These are phyloP conservation scores for Termitomyces sp. DNA, from an alignment of 768 basidiomycete species.

Conservation along the genomic window DNA sequence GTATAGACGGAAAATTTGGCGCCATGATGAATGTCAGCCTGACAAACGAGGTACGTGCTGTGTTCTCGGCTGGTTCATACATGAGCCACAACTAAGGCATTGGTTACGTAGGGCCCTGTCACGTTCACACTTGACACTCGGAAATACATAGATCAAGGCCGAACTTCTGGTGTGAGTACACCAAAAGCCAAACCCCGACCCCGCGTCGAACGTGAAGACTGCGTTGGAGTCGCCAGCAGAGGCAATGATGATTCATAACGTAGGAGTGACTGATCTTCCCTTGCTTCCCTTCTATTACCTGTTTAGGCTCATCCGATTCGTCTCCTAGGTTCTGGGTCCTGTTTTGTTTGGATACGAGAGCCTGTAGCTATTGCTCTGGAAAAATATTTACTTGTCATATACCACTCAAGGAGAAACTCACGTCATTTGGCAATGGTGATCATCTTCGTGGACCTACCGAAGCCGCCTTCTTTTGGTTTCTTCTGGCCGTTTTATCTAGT, in stretches of 20 bases:
- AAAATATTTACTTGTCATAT: background rate
- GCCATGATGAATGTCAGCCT: slow-evolving; percentile 94
- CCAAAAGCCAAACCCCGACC: slow-evolving; percentile 3
- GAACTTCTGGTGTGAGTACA: slow-evolving; percentile 8
- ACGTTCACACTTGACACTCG: slow-evolving; percentile 82
- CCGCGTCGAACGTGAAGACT: background rate
- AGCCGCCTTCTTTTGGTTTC: background rate
- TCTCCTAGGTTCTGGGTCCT: background rate
- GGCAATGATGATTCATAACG: background rate
- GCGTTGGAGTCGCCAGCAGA: background rate
- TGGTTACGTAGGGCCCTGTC: slow-evolving; percentile 61
- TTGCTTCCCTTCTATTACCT: background rate
- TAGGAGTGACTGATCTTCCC: background rate
- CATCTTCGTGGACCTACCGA: background rate
- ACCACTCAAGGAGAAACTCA: background rate
- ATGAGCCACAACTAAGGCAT: slow-evolving; percentile 34
- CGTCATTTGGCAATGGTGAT: no score
- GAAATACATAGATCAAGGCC: slow-evolving; percentile 46
- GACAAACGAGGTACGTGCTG: slow-evolving; percentile 70
- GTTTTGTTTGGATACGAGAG: background rate
- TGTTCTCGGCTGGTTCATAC: slow-evolving; percentile 13
- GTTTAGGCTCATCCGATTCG: background rate
- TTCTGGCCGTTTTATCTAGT: background rate
- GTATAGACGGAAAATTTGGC: slow-evolving; percentile 84
- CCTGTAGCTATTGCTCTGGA: background rate